Evolutionary conservation across 179 eudicot species (phyloP), one percentile per base, ranked within the genome.

Genomic region (Camellia oleifera): DNA sequence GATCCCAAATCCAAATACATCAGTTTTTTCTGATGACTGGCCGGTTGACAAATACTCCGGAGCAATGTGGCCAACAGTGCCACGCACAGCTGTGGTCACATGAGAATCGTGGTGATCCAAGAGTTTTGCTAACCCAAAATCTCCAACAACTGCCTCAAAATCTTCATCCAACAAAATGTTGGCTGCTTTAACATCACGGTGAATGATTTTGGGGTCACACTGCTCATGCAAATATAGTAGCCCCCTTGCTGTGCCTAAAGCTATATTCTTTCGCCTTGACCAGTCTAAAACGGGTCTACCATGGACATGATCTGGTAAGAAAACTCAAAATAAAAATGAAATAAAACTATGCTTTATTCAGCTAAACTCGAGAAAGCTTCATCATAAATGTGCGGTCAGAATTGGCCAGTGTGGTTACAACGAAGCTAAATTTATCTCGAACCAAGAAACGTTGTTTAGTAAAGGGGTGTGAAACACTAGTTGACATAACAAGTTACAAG

Each of bases 51-150:
- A 80, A 78, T 86, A 88, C 75, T 88, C 91, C 0, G 91, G 91
- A 74, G 91, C 91, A 65, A 88, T 94, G 84, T 94, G 98, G 79
- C 98, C 98, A 53, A 94, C 91, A 5, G 98, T 94, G 71, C 98
- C 98, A 76, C 98, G 94, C 14, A 94, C 97, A 11, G 97, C 97
- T 17, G 98, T 95, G n/a, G 94, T 93, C 57, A 95, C 98, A 82
- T 95, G 97, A 20, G 98, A 91, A 17, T 95, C 97, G 13, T 84
- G 88, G 80, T 90, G 92, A 81, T 95, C 97, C 82, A 95, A 79
- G 73, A 95, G 88, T 88, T 93, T 95, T 53, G 98, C 98, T 56
- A 95, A 83, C 65, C 98, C 98, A 68, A 94, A 94, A 85, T 94
- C 98, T n/a, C 98, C 98, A 44, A 88, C 89, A 26, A 88, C 86